Conservation (phyloP, 2,329 filamentous ascomycete species). For the Helotiales sp. region DNA sequence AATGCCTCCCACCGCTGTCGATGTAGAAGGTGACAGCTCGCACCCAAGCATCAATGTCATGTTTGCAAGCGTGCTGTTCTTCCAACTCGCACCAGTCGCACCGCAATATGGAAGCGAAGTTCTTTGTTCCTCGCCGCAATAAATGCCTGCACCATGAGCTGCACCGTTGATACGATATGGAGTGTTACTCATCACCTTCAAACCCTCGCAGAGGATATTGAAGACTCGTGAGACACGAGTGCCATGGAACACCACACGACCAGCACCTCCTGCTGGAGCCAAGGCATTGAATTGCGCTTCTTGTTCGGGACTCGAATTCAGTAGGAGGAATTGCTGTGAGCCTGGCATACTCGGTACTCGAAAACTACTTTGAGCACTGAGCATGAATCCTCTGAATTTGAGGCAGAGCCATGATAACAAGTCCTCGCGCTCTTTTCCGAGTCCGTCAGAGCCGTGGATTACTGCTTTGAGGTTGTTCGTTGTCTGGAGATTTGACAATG, state of each 20-base stretch:
- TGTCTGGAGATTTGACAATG: not conserved
- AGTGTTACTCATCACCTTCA: not conserved
- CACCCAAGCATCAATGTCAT: slow-evolving; percentile 9
- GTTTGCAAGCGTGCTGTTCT: slow-evolving; percentile 1
- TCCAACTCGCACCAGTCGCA: slow-evolving; percentile 3
- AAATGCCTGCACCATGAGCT: not conserved
- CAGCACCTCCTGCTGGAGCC: not conserved
- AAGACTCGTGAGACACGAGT: slow-evolving; percentile 1
- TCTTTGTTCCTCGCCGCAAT: not conserved
- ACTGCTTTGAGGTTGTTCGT: not conserved
- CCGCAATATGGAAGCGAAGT: not conserved
- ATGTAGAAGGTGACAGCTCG: not conserved
- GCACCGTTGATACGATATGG: not conserved
- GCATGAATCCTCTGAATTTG: slow-evolving; percentile 8
- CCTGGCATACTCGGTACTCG: slow-evolving; percentile 3
- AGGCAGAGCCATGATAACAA: slow-evolving; percentile 7
- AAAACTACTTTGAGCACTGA: slow-evolving; percentile 3
- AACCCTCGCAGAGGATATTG: not conserved
- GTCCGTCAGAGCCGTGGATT: not conserved
- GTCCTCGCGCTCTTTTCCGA: not conserved
- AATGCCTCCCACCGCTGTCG: too few species aligned
- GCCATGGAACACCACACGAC: slow-evolving; percentile 5
- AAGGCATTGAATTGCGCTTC: not conserved
- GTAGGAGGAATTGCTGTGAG: slow-evolving; percentile 2
- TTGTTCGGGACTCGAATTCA: slow-evolving; percentile 1